Base-by-base conservation (phyloP, 2,329 filamentous ascomycete genomes). In the Phyllosticta citriasiana region DNA sequence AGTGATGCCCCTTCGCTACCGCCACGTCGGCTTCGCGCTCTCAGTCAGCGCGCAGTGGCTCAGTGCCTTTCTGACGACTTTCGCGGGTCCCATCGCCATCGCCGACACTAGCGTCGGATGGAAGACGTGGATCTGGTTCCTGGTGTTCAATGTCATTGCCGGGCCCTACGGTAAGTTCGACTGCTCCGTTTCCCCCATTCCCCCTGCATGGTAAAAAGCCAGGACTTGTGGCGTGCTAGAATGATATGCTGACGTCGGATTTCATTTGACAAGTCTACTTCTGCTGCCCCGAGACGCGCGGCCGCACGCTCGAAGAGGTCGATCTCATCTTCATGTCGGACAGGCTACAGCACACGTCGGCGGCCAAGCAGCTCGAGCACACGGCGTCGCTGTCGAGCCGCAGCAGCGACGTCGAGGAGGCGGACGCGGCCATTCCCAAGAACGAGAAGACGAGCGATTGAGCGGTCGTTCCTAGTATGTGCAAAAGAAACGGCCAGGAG, bases 1-100 rank as follows among this genome's bases (percentile, higher is more conserved):
- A 61, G 71, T 67, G 52, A 69, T 71, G 66, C 72, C 71, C 1
- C 67, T 74, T 4, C 68, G 68, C n/a, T 68, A 73, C 63, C 69
- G 72, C 53, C 71, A 73, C 59, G 70, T 68, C 14, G 72, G 72
- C 22, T 67, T 71, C 57, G 68, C 66, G n/a, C 66, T 71, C 19
- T 68, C 66, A 33, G 65, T 69, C 33, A 70, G 67, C 10, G 68
- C 65, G 12, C 70, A 74, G 60, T 73, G 72, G 72, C 62, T 73
- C 50, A 69, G 69, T 63, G 69, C 71, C 2, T 74, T 73, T 62
- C 53, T 74, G 22, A 74, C 72, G 19, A 72, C 73, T 4, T 74
- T 69, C 57, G 72, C 70, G 4, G 71, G 71, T 1, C 71, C 71
- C 3, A 73, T 72, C 51, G 72, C 66, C 9, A 67, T 72, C 35